Evolutionary conservation across 352 stramenopile genomes (phyloP), one percentile per base, ranked within the genome.

Genomic region (Phytopythium oedochilum): DNA sequence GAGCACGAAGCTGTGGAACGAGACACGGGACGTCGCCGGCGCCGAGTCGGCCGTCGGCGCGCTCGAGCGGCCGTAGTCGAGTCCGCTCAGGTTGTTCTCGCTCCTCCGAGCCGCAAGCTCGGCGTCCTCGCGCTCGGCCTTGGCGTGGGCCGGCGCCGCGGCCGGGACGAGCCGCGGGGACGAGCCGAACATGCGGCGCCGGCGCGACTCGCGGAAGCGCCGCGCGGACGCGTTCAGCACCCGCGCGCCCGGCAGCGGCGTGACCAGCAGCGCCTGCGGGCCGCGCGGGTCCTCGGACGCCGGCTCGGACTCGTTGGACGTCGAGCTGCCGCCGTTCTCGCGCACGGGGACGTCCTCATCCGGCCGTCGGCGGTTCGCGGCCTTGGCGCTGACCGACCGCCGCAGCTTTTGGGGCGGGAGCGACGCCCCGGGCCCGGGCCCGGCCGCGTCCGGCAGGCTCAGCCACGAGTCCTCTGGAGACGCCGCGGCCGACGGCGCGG

Each of bases 291-390:
- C 67, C 50, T 76, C 68, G 44, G 60, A 75, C 6, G 40, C 53
- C 52, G 68, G 68, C 49, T 79, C 70, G 26, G 69, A 77, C 59
- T 74, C 69, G 55, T 69, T 77, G 26, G 69, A 77, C 1, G 69
- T 74, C 5, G 69, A 60, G 50, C 64, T 71, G 9, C 56, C 61
- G 55, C 68, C 70, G 50, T 73, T 69, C 28, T 73, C 53, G 5
- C 22, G 40, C 9, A 46, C 40, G 40, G 40, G 40, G 10, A 14
- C 22, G 10, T 46, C 40, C 8, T 31, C 20, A 9, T 31, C 40
- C 29, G 29, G 29, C 63, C 23, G 57, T 53, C 23, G 39, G 20
- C 22, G 29, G 6, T 15, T 66, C 32, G 46, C 42, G 2, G 42
- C 57, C 38, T 23, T 55, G 2, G 57, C 45, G 7, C 44, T 25